Evolutionary conservation across 768 basidiomycete genomes (phyloP), one percentile per base, ranked within the genome.

Genomic region (Favolaschia claudopus): DNA sequence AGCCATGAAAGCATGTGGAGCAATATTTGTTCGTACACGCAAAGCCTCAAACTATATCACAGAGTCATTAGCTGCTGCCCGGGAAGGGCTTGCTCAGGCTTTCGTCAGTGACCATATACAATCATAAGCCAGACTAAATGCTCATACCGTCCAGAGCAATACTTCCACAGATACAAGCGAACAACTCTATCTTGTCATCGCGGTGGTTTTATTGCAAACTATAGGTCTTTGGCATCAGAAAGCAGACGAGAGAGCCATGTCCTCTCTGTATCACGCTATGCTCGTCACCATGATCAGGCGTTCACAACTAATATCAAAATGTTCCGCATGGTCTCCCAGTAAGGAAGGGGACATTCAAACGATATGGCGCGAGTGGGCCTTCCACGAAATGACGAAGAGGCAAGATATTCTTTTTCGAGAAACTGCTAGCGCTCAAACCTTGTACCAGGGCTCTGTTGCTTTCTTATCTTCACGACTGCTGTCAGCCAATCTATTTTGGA

Each of bases 1-100:
- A 19, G 79, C 81, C 22, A 86, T 85, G 85, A 82, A 83, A 69
- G 85, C 82, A 20, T 87, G 82, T 70, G 89, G 84, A 56, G 89
- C 83, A 24, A 74, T 85, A 48, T 86, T 83, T 68, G 81, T 80
- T 44, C 82, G 78, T 67, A 85, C 79, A 13, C 73, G 72, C n/a
- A 74, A 70, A 29, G 83, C 85, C 2, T 63, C 72, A 52, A 72
- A 72, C 37, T 88, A 84, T 71, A 83, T 85, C 63, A 77, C 74
- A 37, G 76, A 73, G 43, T 79, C 76, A 22, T 71, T 83, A 62
- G 74, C 68, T 22, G 76, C 68, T 32, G 77, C 75, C 48, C 78
- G 80, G 53, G 84, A 84, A 64, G 72, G 78, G 59, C 76, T 86
- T 62, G 74, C 82, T 64, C 74, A 76, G 44, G 86, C 86, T 73